These are phyloP conservation scores for Syzygium oleosum DNA, from an alignment of 345 rosid species.

Conservation along the genomic window DNA sequence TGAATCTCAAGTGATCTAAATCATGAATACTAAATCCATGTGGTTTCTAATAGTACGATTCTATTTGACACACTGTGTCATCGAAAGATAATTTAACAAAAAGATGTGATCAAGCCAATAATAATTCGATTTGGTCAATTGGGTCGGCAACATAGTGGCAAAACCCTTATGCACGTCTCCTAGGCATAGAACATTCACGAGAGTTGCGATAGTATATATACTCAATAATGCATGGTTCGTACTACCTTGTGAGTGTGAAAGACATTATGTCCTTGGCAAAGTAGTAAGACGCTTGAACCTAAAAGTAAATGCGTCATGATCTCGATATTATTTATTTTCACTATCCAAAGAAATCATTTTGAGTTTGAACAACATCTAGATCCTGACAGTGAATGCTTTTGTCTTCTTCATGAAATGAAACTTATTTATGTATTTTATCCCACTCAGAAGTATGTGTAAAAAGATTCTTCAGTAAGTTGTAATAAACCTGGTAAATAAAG, in stretches of 20 bases:
- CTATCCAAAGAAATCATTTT: not conserved
- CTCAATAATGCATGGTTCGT: not conserved
- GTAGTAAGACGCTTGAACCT: not conserved
- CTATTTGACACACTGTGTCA: not conserved
- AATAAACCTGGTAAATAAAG: not conserved
- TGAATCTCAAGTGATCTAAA: not conserved
- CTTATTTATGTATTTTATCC: not conserved
- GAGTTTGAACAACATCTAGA: not conserved
- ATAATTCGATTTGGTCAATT: not conserved
- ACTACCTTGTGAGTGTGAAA: not conserved
- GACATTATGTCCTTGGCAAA: not conserved
- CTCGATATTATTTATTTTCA: not conserved
- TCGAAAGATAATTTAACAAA: not conserved
- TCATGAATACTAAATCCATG: not conserved
- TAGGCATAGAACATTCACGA: not conserved
- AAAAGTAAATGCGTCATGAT: accelerated
- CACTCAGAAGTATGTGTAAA: not conserved
- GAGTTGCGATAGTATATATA: accelerated
- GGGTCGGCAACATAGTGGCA: accelerated
- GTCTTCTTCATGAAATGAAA: not conserved
- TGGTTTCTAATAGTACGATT: not conserved
- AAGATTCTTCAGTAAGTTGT: not conserved
- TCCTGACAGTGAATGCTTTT: not conserved
- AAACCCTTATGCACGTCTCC: not conserved
- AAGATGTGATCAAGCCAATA: not conserved